phyloP scores from a whole-genome alignment of 306 rosid species.

The Cyclanthera cordifolia region DNA sequence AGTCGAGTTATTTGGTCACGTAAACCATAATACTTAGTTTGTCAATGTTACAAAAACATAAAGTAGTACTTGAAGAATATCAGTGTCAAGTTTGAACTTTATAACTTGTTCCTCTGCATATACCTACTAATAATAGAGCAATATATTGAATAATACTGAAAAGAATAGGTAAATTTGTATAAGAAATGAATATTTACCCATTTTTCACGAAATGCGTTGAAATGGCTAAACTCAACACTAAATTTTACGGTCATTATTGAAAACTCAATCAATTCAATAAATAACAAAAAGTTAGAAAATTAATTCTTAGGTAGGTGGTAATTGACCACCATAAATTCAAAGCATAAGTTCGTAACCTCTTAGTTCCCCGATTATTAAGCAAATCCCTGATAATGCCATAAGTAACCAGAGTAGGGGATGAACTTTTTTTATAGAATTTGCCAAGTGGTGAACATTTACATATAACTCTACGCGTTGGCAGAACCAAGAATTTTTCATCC shows the following conservation, averaged over 20 bases:
- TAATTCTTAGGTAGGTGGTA: too few relatives aligned
- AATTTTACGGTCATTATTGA: not conserved
- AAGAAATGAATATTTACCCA: not conserved
- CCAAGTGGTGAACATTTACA: not conserved
- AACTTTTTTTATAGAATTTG: not conserved
- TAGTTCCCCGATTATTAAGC: too few relatives aligned
- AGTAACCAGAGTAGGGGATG: too few relatives aligned
- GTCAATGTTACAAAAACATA: too few relatives aligned
- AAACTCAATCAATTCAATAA: not conserved
- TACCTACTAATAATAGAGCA: constrained; percentile 28
- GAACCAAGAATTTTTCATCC: not conserved
- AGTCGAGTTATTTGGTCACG: not conserved
- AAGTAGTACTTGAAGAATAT: constrained; percentile 58
- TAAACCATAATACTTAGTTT: too few relatives aligned
- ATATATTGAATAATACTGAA: not conserved
- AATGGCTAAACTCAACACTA: not conserved
- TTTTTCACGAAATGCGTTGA: not conserved
- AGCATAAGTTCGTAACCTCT: too few relatives aligned
- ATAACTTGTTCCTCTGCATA: constrained; percentile 27
- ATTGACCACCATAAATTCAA: too few relatives aligned
- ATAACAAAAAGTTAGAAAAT: too few relatives aligned
- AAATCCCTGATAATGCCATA: too few relatives aligned
- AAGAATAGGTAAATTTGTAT: not conserved
- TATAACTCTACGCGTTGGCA: not conserved
- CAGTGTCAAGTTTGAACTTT: constrained; percentile 41